Evolutionary conservation across 2,329 filamentous ascomycete species (phyloP).

Genomic region (Talaromyces sp.): DNA sequence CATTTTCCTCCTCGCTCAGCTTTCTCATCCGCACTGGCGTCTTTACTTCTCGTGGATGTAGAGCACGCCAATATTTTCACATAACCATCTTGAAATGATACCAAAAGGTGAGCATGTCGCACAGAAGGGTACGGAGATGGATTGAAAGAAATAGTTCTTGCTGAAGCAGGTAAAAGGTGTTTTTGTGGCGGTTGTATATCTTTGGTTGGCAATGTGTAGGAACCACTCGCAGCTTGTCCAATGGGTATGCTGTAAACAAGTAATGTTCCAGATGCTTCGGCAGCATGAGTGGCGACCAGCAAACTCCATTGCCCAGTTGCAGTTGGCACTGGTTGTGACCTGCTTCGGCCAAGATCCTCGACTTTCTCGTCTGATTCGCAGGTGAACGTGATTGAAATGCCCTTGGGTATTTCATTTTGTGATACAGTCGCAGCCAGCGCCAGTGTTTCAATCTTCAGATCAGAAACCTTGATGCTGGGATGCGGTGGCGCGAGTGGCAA

Average conservation of each 20-base stretch:
- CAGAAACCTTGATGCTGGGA: constrained; percentile 37
- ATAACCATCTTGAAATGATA: constrained; percentile 55
- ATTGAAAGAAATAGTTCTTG: constrained; percentile 55
- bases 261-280: constrained; percentile 46
- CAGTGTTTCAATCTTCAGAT: constrained; percentile 48
- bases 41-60: constrained; percentile 33
- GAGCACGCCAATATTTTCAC: constrained; percentile 60
- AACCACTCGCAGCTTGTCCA: constrained; percentile 25
- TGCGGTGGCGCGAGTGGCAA: constrained; percentile 56
- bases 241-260: constrained; percentile 46
- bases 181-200: constrained; percentile 48
- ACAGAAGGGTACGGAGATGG: constrained; percentile 52
- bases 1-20: constrained; percentile 42
- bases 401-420: constrained; percentile 53
- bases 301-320: constrained; percentile 41
- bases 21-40: constrained; percentile 32
- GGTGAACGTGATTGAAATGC: constrained; percentile 56
- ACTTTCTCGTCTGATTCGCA: constrained; percentile 35
- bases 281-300: constrained; percentile 48
- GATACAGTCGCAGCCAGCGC: constrained; percentile 48
- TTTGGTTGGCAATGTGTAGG: constrained; percentile 34
- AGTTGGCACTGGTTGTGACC: constrained; percentile 30
- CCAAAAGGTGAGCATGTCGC: constrained; percentile 55
- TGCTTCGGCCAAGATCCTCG: constrained; percentile 29
- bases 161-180: constrained; percentile 50